Evolutionary conservation across 805 yeast species (phyloP).

Genomic region (Clavispora fructus): DNA sequence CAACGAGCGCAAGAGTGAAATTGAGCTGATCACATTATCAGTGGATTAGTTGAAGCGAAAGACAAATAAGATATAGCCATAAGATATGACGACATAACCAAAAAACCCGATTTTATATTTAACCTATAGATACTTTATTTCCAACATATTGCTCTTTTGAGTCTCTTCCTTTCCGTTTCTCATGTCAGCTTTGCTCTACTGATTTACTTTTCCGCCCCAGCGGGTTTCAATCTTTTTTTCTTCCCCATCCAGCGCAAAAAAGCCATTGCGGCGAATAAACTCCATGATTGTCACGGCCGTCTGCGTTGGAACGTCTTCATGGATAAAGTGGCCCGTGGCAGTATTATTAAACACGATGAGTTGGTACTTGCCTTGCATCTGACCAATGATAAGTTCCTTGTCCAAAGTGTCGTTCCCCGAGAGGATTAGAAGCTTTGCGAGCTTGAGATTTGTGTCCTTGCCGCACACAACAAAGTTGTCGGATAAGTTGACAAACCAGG

Average conservation of each 20-base stretch:
- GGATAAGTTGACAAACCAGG: conserved; percentile 79
- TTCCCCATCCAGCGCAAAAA: conserved; percentile 20
- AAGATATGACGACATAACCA: no score
- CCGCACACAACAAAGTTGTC: conserved; percentile 35
- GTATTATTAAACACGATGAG: conserved; percentile 66
- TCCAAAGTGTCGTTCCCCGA: conserved; percentile 91
- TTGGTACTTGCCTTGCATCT: conserved; percentile 97
- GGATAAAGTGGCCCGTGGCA: conserved; percentile 83
- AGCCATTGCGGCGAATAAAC: conserved; percentile 43
- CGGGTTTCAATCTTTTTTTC: conserved; percentile 29
- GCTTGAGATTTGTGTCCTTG: conserved; percentile 17
- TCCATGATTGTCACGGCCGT: conserved; percentile 53
- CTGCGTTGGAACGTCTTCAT: conserved; percentile 79
- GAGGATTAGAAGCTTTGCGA: conserved; percentile 66
- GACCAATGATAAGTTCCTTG: conserved; percentile 82
- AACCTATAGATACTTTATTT: no score
- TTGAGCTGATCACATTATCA: conserved; percentile 29
- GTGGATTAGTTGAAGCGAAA: conserved; percentile 36
- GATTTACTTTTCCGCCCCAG: conserved; percentile 34
- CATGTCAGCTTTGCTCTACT: conserved; percentile 1
- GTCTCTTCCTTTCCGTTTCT: no score
- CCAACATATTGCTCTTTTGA: no score
- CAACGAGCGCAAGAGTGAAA: conserved; percentile 37
- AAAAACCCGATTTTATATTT: no score
- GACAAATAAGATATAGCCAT: not conserved